Base-by-base conservation (phyloP, 495 filamentous ascomycete species). In the Pyrenopolyporus hunteri region DNA sequence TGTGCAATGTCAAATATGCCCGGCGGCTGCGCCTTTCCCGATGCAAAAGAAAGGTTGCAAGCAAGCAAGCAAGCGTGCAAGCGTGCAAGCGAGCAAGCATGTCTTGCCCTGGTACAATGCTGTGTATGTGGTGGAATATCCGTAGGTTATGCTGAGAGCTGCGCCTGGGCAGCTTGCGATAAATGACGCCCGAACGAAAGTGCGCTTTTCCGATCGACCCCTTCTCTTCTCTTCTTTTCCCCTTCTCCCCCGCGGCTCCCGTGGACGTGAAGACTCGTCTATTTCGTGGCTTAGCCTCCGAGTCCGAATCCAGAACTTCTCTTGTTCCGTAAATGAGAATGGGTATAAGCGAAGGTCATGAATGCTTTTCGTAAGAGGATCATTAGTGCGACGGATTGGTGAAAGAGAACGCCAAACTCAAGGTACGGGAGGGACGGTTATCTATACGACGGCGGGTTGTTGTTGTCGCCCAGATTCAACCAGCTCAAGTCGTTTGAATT, bases 401-500 rank as follows among this genome's bases (percentile, higher is more conserved):
- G 39, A 36, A 60, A 57, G 36, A 13, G 39, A 60, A 52, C 48
- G 43, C n/a, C 29, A 49, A 11, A 22, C 31, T 44, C n/a, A 35
- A 43, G 22, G 6, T n/a, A 43, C 14, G 4, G 9, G 13, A n/a
- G n/a, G n/a, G 46, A 28, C n/a, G 8, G 9, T 51, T 35, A 59
- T 37, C 46, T 64, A 29, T 48, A 47, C 9, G 42, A 47, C 9
- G 42, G 11, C 16, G 43, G 52, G 22, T 62, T 50, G 22, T 59
- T 54, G 32, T 68, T 66, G 11, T 73, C 75, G 22, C 75, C 74
- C 22, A 92, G 72, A 69, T 91, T 91, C 32, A 92, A 73, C 89
- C 89, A 92, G 74, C 87, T 90, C 84, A 92, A 88, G 70, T 92
- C 89, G 20, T 78, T 74, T 13, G 74, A 71, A 45, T 69, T 69